Evolutionary conservation across 2,329 filamentous ascomycete genomes (phyloP).

Genomic region (Trichophyton mentagrophytes): DNA sequence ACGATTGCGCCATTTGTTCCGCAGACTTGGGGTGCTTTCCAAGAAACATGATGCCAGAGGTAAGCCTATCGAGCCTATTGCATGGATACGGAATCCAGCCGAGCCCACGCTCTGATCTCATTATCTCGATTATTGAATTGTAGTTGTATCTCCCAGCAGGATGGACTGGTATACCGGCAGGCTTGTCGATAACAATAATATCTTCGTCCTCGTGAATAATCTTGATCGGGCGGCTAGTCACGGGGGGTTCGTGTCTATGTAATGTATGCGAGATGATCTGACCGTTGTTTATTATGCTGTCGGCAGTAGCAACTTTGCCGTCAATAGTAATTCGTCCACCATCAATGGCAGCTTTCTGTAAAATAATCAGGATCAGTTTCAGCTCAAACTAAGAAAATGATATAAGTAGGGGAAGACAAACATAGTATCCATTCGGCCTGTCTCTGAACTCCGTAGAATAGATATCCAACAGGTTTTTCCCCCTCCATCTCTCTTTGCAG

Average conservation of each 20-base stretch:
- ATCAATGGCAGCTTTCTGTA: conserved; percentile 60
- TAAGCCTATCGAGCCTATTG: conserved; percentile 86
- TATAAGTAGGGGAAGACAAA: conserved; percentile 24
- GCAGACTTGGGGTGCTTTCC: conserved; percentile 75
- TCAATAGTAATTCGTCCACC: conserved; percentile 69
- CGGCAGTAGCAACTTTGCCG: conserved; percentile 53
- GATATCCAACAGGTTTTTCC: conserved; percentile 66
- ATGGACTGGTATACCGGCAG: conserved; percentile 86
- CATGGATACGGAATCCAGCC: conserved; percentile 57
- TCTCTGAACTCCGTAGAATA: conserved; percentile 90
- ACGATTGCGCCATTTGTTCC: conserved; percentile 61
- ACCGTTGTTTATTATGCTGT: conserved; percentile 70
- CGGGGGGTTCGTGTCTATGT: conserved; percentile 90
- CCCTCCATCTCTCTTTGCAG: conserved; percentile 89
- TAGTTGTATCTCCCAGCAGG: conserved; percentile 90
- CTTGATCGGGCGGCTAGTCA: conserved; percentile 64
- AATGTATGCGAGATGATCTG: conserved; percentile 85
- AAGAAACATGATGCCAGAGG: conserved; percentile 96
- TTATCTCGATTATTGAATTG: conserved; percentile 88
- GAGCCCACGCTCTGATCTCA: conserved; percentile 58
- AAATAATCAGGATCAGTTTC: not conserved
- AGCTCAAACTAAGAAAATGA: not conserved
- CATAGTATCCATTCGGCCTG: conserved; percentile 74
- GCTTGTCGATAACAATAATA: conserved; percentile 95
- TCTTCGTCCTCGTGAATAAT: conserved; percentile 85